Conservation (phyloP, 768 basidiomycete genomes). For the Suillus brevipes region DNA sequence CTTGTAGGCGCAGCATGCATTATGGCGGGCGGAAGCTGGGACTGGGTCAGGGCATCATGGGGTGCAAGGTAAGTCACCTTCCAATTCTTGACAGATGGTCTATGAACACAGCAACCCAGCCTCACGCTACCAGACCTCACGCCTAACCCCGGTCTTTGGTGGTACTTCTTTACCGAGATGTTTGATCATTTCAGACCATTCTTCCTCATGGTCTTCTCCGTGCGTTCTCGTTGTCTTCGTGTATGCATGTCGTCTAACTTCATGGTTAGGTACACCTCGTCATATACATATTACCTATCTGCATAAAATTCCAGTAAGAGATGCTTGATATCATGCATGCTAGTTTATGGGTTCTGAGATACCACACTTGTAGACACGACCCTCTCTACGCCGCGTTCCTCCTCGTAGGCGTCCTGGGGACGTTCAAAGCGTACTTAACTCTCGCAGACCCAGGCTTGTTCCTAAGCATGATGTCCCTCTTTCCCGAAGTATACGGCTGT, state of each 20-base stretch:
- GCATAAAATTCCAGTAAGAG: constrained; percentile 81
- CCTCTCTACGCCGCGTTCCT: constrained; percentile 78
- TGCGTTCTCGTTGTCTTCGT: constrained; percentile 36
- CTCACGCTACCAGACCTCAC: constrained; percentile 84
- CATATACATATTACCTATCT: constrained; percentile 82
- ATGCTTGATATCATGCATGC: neutral
- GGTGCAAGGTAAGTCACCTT: constrained; percentile 62
- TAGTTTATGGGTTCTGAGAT: neutral
- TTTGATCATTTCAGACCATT: constrained; percentile 97
- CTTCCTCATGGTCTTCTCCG: constrained; percentile 93
- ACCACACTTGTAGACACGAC: constrained; percentile 61
- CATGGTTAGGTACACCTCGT: constrained; percentile 68
- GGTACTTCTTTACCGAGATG: constrained; percentile 99
- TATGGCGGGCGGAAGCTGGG: constrained; percentile 57
- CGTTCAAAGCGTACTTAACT: constrained; percentile 91
- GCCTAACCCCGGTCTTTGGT: constrained; percentile 93
- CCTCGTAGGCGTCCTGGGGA: constrained; percentile 72
- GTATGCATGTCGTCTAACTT: neutral
- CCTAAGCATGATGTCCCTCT: constrained; percentile 74
- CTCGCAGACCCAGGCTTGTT: constrained; percentile 89
- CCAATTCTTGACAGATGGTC: neutral
- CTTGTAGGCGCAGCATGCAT: constrained; percentile 50
- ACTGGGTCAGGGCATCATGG: constrained; percentile 82
- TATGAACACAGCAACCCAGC: constrained; percentile 39
- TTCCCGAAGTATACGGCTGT: constrained; percentile 86